Evolutionary conservation across 257 asterid genomes (phyloP), one percentile per base, ranked within the genome.

Genomic region (Solanum acaule): DNA sequence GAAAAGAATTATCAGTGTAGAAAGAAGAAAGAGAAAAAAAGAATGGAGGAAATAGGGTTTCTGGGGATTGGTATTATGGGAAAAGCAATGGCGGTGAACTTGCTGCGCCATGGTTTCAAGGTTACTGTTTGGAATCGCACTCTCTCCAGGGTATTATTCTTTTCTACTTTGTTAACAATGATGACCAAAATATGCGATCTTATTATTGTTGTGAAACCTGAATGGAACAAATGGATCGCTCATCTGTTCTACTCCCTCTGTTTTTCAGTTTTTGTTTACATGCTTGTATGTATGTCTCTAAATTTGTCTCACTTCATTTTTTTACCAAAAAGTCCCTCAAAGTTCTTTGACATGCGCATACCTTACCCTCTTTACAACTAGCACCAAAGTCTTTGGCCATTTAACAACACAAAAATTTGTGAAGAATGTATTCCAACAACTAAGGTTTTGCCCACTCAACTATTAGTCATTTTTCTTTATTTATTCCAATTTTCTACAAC

Each of bases 51-150:
- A 89, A 94, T 96, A 79, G 99, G 98, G 90, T 95, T 96, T 86
- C 89, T 96, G 90, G 99, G 99, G 40, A 89, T 95, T 93, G 99
- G 99, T 34, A 96, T 96, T 87, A 96, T 96, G 99, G 99, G 98
- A 56, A 95, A 94, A 89, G 99, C 99, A 35, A 96, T 96, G 99
- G 92, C 98, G n/a, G 90, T 94, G 92, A 95, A 95, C 93, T 93
- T 96, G 95, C 95, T 96, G 33, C 94, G 94, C 88, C 96, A 94
- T 93, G 99, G 99, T 27, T 96, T 94, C 71, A 96, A 96, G 94
- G 91, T 96, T 92, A 96, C 99, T 88, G 98, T 96, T 88, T 96
- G 99, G 99, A 96, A 96, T 88, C 98, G 99, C 93, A 95, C 98
- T 88, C 94, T 93, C 49, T 94, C 98, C 67, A 91, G 94, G 95